A percentile compares a stretch with the other conserved stretches of the same genome.
Evolutionary conservation across 179 eudicot genomes (phyloP).

Genomic region (Spergularia azorica): DNA sequence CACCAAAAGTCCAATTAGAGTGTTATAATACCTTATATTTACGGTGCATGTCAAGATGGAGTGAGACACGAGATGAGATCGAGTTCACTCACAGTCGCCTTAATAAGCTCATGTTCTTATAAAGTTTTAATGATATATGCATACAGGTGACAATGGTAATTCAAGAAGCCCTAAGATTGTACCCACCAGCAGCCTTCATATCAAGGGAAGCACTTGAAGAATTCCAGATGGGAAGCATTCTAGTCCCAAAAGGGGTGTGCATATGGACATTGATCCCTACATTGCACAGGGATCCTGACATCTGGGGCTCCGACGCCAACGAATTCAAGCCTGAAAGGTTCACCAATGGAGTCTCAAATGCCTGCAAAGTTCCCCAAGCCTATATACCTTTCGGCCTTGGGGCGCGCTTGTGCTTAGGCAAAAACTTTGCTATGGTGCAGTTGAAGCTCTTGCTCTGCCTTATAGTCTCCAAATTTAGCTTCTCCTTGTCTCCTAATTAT

Average conservation of each 20-base stretch:
- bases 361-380: slow-evolving; percentile 49
- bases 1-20: too few relatives aligned
- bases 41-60: too few relatives aligned
- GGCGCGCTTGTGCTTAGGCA: slow-evolving; percentile 46
- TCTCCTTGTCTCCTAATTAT: slow-evolving; percentile 46
- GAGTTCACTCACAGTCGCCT: too few relatives aligned
- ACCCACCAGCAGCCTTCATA: slow-evolving; percentile 50
- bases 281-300: slow-evolving; percentile 41
- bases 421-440: slow-evolving; percentile 53
- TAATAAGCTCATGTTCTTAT: not conserved
- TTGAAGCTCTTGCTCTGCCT: slow-evolving; percentile 42
- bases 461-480: slow-evolving; percentile 39
- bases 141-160: slow-evolving; percentile 54
- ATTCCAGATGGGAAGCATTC: slow-evolving; percentile 30
- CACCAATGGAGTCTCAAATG: slow-evolving; percentile 42
- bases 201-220: slow-evolving; percentile 50
- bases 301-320: slow-evolving; percentile 47
- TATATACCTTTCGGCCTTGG: slow-evolving; percentile 53
- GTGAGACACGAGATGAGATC: too few relatives aligned
- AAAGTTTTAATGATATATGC: not conserved
- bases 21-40: too few relatives aligned
- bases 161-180: slow-evolving; percentile 48
- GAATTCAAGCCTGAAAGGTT: slow-evolving; percentile 53
- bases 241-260: slow-evolving; percentile 48
- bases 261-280: slow-evolving; percentile 43